phyloP scores from a whole-genome alignment of 164 flowering plant species.

The Cinnamomum micranthum region DNA sequence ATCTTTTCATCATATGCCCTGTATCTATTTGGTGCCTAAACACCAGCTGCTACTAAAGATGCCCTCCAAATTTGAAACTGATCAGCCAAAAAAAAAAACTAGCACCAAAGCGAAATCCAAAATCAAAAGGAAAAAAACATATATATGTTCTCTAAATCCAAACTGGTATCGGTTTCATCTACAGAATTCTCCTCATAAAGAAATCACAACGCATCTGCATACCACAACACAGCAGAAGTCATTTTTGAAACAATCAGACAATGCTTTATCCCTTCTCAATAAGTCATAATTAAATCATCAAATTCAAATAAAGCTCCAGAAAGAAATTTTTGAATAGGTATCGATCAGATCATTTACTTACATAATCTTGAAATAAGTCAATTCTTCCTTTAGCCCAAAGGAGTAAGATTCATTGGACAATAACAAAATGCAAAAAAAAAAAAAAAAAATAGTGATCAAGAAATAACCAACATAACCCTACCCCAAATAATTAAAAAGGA shows the following conservation, averaged over 20 bases:
- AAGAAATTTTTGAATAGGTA: neutral
- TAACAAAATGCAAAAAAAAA: neutral
- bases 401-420: neutral
- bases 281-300: neutral
- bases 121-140: no score
- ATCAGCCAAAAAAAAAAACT: no score
- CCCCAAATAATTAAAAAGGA: neutral
- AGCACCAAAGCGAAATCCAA: no score
- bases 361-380: neutral
- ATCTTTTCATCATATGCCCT: neutral
- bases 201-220: neutral
- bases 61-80: neutral
- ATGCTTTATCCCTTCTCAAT: no score
- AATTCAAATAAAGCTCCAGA: neutral
- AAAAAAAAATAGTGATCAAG: neutral
- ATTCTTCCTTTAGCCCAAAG: neutral
- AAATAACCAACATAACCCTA: neutral
- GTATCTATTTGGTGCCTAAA: neutral
- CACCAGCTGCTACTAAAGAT: neutral
- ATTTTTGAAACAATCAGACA: neutral
- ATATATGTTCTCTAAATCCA: neutral
- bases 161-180: neutral
- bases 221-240: neutral
- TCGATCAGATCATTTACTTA: constrained; percentile 1
- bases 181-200: neutral